A percentile compares a stretch with the other conserved stretches of the same genome.
These are phyloP conservation scores for Leishmania braziliensis DNA, from an alignment of 208 protist genomes.

Conservation along the genomic window DNA sequence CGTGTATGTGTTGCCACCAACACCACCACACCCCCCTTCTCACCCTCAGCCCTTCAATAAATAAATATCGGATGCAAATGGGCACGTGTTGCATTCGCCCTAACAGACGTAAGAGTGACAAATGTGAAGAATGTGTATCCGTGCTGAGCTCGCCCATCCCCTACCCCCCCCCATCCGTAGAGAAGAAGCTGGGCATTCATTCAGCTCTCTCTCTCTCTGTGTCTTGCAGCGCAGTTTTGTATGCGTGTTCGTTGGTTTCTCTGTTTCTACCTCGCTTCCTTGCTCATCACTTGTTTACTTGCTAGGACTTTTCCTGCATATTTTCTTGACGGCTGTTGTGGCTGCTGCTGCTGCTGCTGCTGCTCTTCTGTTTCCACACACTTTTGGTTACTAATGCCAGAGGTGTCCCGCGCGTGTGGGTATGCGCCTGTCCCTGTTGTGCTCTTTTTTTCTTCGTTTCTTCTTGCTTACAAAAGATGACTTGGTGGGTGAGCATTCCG, in stretches of 20 bases:
- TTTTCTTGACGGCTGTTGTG: not conserved
- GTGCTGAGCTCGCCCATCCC: not conserved
- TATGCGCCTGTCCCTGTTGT: not conserved
- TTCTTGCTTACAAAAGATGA: slow-evolving; percentile 2
- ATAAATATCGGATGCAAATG: not conserved
- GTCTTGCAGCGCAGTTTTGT: not conserved
- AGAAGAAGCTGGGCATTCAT: not conserved
- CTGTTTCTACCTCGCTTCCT: not conserved
- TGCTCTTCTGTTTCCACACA: slow-evolving; percentile 9
- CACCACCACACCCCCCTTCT: too few relatives aligned
- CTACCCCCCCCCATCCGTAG: not conserved
- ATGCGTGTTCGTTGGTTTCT: not conserved
- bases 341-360: slow-evolving; percentile 12
- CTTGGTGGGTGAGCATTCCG: too few relatives aligned
- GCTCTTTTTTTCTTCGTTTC: slow-evolving; percentile 14
- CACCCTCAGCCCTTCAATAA: not conserved
- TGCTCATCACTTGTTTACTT: slow-evolving; percentile 7
- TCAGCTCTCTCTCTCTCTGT: not conserved
- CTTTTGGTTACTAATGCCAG: not conserved
- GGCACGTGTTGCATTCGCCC: not conserved
- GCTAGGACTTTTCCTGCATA: not conserved
- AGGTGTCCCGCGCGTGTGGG: not conserved
- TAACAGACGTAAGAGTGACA: not conserved
- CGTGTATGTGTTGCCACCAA: too few relatives aligned
- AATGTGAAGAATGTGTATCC: not conserved